Base-by-base conservation (phyloP, 768 basidiomycete genomes). In the Kwoniella newhampshirensis region DNA sequence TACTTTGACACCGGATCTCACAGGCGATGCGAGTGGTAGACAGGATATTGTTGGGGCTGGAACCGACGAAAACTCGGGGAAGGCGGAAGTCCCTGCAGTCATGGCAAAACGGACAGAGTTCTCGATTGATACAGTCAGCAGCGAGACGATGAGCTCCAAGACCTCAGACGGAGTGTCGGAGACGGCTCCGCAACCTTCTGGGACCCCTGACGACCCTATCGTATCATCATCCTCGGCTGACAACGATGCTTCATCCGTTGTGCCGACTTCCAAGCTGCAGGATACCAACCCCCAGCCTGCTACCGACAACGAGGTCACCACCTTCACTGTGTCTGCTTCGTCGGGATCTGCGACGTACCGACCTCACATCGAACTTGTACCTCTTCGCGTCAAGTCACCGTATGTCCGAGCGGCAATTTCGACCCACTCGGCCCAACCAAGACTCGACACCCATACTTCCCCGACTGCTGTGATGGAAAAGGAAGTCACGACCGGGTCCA, bases 401-500 rank as follows among this genome's bases (percentile, higher is more conserved):
- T 49, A 49, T 32, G 47, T 32, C 2, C 27, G 47, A 11, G 47
- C 47, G 3, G 47, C 47, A 20, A 12, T 49, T 13, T 25, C 47
- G 26, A 35, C 47, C 3, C 32, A 45, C n/a, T 45, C 25, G 28
- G 27, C 25, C n/a, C n/a, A n/a, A n/a, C n/a, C n/a, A n/a, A n/a
- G n/a, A n/a, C n/a, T n/a, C n/a, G n/a, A n/a, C n/a, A n/a, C n/a
- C n/a, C n/a, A n/a, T n/a, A n/a, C n/a, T n/a, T n/a, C n/a, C n/a
- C n/a, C n/a, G n/a, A n/a, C n/a, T n/a, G n/a, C n/a, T n/a, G n/a
- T n/a, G n/a, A n/a, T n/a, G n/a, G n/a, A n/a, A n/a, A n/a, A n/a
- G n/a, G n/a, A n/a, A n/a, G n/a, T n/a, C n/a, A n/a, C n/a, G n/a
- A n/a, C n/a, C n/a, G n/a, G n/a, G n/a, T n/a, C n/a, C n/a, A n/a